These are phyloP conservation scores for Morella rubra DNA, from an alignment of 306 rosid species.

Conservation along the genomic window DNA sequence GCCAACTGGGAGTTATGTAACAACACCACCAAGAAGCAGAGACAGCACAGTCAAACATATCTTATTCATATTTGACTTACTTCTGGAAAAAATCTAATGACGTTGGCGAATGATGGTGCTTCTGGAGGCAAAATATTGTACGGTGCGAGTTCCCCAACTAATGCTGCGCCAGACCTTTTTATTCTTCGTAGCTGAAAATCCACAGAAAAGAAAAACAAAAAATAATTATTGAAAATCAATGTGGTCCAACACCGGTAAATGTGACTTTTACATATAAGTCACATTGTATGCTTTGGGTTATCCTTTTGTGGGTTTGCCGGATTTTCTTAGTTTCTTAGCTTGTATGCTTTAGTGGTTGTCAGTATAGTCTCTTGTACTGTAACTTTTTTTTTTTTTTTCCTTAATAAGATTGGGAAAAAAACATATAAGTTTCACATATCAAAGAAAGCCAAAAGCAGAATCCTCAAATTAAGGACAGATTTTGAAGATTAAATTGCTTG, in stretches of 20 bases:
- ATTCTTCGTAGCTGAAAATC: conserved; percentile 67
- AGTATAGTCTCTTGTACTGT: too few relatives aligned
- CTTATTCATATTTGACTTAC: conserved; percentile 51
- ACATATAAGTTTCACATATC: neutral
- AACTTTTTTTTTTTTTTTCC: too few relatives aligned
- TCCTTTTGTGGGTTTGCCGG: too few relatives aligned
- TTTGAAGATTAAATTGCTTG: conserved; percentile 3
- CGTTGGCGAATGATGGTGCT: conserved; percentile 73
- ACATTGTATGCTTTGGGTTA: too few relatives aligned
- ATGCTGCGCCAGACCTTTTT: conserved; percentile 49
- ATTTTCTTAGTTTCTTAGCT: too few relatives aligned
- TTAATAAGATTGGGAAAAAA: too few relatives aligned
- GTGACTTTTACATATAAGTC: neutral
- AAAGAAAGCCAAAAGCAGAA: conserved; percentile 15
- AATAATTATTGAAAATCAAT: conserved; percentile 23
- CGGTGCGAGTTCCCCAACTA: conserved; percentile 71
- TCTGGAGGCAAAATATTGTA: conserved; percentile 92
- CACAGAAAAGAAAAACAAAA: conserved; percentile 11
- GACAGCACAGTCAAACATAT: conserved; percentile 1
- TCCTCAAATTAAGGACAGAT: conserved; percentile 21
- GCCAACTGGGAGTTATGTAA: neutral
- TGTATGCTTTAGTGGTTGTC: too few relatives aligned
- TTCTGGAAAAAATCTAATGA: conserved; percentile 88
- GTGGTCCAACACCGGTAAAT: conserved; percentile 19
- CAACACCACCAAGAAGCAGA: neutral